These are phyloP conservation scores for Beauveria sp. DNA, from an alignment of 2,329 filamentous ascomycete species.

Conservation along the genomic window DNA sequence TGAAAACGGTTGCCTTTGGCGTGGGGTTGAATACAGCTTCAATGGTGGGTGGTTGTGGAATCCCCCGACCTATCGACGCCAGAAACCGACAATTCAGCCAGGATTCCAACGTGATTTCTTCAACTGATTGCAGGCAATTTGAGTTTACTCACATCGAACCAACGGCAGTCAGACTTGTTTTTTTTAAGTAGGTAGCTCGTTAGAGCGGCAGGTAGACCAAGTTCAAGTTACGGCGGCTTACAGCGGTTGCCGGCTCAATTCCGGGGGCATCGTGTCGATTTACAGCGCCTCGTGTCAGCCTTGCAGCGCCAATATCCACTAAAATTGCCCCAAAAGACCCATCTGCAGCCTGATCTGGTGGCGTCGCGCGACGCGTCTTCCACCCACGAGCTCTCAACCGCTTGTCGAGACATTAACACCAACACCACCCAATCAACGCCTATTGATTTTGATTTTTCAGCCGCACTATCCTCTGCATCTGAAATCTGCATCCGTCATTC, in stretches of 20 bases:
- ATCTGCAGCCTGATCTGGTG: background rate
- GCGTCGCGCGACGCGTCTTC: constrained; percentile 2
- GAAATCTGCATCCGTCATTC: too few relatives aligned
- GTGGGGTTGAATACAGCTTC: too few relatives aligned
- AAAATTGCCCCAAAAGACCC: background rate
- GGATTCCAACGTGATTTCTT: too few relatives aligned
- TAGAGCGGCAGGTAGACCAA: too few relatives aligned
- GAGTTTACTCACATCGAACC: background rate
- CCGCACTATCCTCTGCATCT: background rate
- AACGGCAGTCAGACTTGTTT: background rate
- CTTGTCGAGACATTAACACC: background rate
- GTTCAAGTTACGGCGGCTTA: background rate
- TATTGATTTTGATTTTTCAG: background rate
- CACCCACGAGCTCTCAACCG: background rate
- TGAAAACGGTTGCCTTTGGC: too few relatives aligned
- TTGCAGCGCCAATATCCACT: background rate
- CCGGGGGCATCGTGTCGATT: background rate
- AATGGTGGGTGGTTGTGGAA: too few relatives aligned
- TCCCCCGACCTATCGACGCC: too few relatives aligned
- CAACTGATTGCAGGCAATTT: too few relatives aligned
- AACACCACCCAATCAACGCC: background rate
- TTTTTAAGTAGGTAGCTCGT: too few relatives aligned
- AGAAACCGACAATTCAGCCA: too few relatives aligned
- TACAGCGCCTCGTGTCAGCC: background rate
- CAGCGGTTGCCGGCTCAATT: background rate